Evolutionary conservation across 179 eudicot genomes (phyloP).

Genomic region (Carnegiea gigantea): DNA sequence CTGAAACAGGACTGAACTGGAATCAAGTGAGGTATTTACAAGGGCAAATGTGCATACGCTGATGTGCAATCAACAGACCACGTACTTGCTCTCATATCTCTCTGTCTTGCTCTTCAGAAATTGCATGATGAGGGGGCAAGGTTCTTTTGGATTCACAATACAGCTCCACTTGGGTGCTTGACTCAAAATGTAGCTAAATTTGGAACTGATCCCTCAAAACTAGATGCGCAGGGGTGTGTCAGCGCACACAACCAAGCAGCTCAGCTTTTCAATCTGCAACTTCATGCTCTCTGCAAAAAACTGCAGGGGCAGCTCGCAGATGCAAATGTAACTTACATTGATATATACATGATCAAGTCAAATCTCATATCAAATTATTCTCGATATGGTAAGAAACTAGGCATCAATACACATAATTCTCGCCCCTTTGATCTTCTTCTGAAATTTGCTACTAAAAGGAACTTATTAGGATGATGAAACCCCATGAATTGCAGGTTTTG

Average conservation of each 20-base stretch:
- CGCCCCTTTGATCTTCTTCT: background rate
- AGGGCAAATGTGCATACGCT: background rate
- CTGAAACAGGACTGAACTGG: too few relatives aligned
- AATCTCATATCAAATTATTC: constrained; percentile 75
- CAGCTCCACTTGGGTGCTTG: constrained; percentile 93
- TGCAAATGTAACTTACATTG: constrained; percentile 67
- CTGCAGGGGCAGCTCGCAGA: constrained; percentile 62
- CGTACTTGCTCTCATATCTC: background rate
- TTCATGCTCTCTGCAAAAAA: constrained; percentile 66
- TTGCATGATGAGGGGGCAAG: constrained; percentile 78
- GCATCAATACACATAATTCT: constrained; percentile 5
- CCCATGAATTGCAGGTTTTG: constrained; percentile 37
- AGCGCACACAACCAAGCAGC: constrained; percentile 85
- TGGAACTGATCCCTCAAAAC: constrained; percentile 62
- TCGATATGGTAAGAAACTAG: constrained; percentile 63
- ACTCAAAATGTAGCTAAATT: constrained; percentile 74
- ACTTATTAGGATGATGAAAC: background rate
- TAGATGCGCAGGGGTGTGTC: constrained; percentile 76
- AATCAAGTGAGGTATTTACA: background rate
- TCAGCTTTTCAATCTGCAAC: constrained; percentile 74
- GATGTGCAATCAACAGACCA: background rate
- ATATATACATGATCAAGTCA: constrained; percentile 66
- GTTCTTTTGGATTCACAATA: constrained; percentile 89
- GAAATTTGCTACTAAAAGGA: background rate
- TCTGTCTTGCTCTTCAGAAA: constrained; percentile 37